These are phyloP conservation scores for Ormosia semicastrata DNA, from an alignment of 306 rosid species.

Conservation along the genomic window DNA sequence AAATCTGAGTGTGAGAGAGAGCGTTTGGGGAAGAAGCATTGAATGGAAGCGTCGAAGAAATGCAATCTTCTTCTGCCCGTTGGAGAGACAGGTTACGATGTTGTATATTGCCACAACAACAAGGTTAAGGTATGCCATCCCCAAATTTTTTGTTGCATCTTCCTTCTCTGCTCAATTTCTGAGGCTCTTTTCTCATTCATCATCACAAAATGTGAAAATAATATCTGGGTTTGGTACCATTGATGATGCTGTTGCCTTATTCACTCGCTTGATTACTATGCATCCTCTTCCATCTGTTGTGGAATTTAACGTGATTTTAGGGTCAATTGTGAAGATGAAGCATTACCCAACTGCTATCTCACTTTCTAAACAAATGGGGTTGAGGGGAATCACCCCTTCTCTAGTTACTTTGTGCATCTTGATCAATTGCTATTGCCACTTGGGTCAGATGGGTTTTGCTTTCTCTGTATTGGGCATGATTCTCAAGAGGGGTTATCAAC, in stretches of 20 bases:
- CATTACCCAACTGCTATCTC: slow-evolving; percentile 19
- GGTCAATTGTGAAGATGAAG: slow-evolving; percentile 28
- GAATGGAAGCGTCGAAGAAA: too few species aligned
- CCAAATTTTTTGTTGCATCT: too few species aligned
- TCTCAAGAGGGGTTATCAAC: slow-evolving; percentile 33
- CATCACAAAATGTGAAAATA: background rate
- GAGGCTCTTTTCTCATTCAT: slow-evolving; percentile 6
- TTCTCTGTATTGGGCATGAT: slow-evolving; percentile 26
- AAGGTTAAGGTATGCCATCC: background rate
- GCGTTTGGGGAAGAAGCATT: too few species aligned
- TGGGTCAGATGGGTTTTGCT: slow-evolving; percentile 33
- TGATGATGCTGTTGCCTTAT: slow-evolving; percentile 15
- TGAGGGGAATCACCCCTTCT: slow-evolving; percentile 17
- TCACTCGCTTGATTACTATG: slow-evolving; percentile 18
- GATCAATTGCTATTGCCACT: slow-evolving; percentile 39
- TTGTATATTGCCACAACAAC: background rate
- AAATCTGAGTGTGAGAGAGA: too few species aligned
- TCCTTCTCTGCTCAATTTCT: background rate
- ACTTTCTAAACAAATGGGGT: slow-evolving; percentile 18
- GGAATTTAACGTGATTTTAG: slow-evolving; percentile 27
- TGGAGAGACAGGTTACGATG: background rate
- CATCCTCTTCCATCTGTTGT: slow-evolving; percentile 15
- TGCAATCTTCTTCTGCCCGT: too few species aligned
- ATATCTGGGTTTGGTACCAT: slow-evolving; percentile 5
- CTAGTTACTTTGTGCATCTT: slow-evolving; percentile 27